These are phyloP conservation scores for Globisporangium yorkense DNA, from an alignment of 352 stramenopile genomes.

Conservation along the genomic window DNA sequence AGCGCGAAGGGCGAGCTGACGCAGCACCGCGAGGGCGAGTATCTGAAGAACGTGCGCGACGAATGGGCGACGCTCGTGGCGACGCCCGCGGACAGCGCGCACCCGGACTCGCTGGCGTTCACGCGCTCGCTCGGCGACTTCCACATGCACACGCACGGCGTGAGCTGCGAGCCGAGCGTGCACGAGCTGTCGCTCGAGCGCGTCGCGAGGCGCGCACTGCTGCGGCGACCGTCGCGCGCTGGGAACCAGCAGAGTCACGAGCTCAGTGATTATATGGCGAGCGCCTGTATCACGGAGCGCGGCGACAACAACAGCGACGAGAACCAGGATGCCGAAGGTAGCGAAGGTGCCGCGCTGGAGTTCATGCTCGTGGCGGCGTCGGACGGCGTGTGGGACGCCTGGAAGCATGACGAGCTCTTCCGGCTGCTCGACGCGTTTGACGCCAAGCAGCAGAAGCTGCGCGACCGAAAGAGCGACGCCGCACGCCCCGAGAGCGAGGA, in stretches of 20 bases:
- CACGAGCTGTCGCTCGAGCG: constrained; percentile 40
- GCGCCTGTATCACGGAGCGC: constrained; percentile 7
- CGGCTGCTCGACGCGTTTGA: constrained; percentile 23
- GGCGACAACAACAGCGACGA: constrained; percentile 17
- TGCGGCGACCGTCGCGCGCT: neutral
- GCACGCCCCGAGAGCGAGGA: neutral
- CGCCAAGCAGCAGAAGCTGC: constrained; percentile 4
- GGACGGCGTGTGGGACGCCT: constrained; percentile 89
- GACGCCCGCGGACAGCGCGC: constrained; percentile 54
- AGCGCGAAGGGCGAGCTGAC: constrained; percentile 23
- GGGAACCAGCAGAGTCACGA: constrained; percentile 20
- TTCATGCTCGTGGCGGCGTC: constrained; percentile 69
- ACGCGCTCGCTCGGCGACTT: constrained; percentile 86
- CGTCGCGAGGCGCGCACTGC: constrained; percentile 18
- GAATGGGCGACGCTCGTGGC: constrained; percentile 86
- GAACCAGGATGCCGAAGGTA: constrained; percentile 3
- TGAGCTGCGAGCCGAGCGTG: constrained; percentile 58
- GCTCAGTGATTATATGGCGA: constrained; percentile 8
- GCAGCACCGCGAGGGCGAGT: constrained; percentile 44
- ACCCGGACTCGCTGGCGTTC: constrained; percentile 82
- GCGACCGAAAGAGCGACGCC: neutral
- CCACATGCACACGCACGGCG: constrained; percentile 85
- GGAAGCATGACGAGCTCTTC: constrained; percentile 74
- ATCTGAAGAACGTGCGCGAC: constrained; percentile 91
- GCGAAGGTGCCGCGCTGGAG: constrained; percentile 6